Evolutionary conservation across 352 stramenopile species (phyloP), one percentile per base, ranked within the genome.

Genomic region (Globisporangium ultimum): DNA sequence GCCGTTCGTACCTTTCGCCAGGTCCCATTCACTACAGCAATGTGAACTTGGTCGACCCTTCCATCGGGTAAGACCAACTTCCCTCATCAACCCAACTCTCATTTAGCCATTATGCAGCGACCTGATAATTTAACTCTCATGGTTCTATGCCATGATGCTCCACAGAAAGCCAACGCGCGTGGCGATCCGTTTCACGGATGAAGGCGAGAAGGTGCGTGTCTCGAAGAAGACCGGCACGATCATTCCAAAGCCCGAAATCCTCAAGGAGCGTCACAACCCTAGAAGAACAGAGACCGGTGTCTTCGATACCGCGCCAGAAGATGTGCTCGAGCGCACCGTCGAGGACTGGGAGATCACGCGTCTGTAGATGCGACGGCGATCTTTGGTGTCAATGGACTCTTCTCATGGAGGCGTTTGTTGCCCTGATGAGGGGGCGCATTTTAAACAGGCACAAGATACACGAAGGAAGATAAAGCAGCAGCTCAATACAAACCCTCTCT

Each of bases 181-280:
- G 21, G 77, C 75, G 45, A 89, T 91, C 55, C 81, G 86, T 61
- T 96, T 88, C 64, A 85, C 95, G 48, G 89, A 98, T 21, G 87
- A 98, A 46, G 95, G 94, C 32, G 93, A 95, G 32, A 98, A 98
- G 76, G 88, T 98, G 47, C 86, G 96, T 42, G 90, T 98, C 63
- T 92, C 93, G 22, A 98, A 97, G 77, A 93, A 96, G 69, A 97
- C 87, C 38, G 94, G 93, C 61, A 97, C 93, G 13, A 97, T 98
- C 66, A 98, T 99, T 76, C 91, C 93, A 24, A 95, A 95, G 70
- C 93, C 96, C 7, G 91, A 96, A 24, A 68, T 96, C 56, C 80
- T 97, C 45, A 97, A 91, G 68, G 80, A 96, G 61, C 82, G 90
- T 41, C 76, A 95, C 66, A 88, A 78, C 61, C 85, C 87, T 45